Evolutionary conservation across 805 yeast species (phyloP), one percentile per base, ranked within the genome.

Genomic region (Candida cerambycidarum): DNA sequence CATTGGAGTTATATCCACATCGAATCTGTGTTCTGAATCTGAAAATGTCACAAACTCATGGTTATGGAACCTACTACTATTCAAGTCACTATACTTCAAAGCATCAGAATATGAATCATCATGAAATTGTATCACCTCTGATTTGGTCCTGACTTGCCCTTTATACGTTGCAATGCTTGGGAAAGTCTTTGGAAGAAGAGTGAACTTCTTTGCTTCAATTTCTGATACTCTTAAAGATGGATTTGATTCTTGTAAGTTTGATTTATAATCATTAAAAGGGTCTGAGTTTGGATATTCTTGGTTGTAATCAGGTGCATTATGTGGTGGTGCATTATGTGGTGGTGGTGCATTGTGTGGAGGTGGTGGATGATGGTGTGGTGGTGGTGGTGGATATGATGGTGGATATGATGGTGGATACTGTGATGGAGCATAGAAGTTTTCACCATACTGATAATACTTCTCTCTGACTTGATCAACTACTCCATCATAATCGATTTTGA

Each of bases 11-110:
- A 39, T 18, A 11, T 32, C 31, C 3, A 39, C 37, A 16, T 39
- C 32, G 21, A 39, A 17, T 8, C 13, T 6, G 9, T 39, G 13
- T 31, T 15, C n/a, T 16, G 32, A 11, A 3, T 39, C 25, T 4
- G 39, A 5, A 13, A 36, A 36, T 2, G 32, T 27, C 2, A 11
- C 25, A n/a, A 36, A 36, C 31, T 36, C 32, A 18, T 36, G 39
- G 8, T 6, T 10, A 17, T 36, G 39, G 24, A 36, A 36, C 2
- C n/a, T 9, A 12, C 11, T 12, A 3, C 17, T 4, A 8, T 16
- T n/a, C 5, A 36, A 11, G 5, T 36, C 32, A 5, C 12, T 11
- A 27, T 36, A 25, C 8, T 25, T 17, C 16, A 25, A 27, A 12
- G 39, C 32, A 17, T 36, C 39, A 5, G 39, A 15, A 4, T 7